phyloP scores from a whole-genome alignment of 2,329 filamentous ascomycete genomes.

The Monosporascus sp. region DNA sequence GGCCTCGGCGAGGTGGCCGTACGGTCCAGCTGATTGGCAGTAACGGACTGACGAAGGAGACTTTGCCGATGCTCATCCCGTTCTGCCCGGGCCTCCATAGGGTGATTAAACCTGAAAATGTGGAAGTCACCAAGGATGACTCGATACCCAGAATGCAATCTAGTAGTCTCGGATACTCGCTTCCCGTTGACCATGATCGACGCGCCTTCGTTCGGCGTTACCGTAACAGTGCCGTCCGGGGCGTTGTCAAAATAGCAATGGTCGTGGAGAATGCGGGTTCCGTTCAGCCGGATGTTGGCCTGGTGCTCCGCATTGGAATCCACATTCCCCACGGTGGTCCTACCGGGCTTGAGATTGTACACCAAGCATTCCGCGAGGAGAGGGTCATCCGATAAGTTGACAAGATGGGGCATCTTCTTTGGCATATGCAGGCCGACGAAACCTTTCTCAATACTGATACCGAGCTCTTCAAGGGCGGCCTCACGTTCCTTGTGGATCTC shows the following conservation, averaged over 20 bases:
- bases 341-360: slow-evolving; percentile 95
- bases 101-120: slow-evolving; percentile 97
- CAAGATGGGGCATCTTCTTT: slow-evolving; percentile 98
- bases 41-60: slow-evolving; percentile 76
- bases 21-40: slow-evolving; percentile 54
- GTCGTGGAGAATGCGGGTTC: slow-evolving; percentile 83
- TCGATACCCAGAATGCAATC: slow-evolving; percentile 85
- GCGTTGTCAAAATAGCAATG: slow-evolving; percentile 91
- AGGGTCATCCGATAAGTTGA: slow-evolving; percentile 94
- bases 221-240: slow-evolving; percentile 82
- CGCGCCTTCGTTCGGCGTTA: slow-evolving; percentile 84
- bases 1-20: slow-evolving; percentile 54
- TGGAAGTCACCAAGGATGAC: slow-evolving; percentile 97
- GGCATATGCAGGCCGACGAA: slow-evolving; percentile 93
- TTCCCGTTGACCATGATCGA: slow-evolving; percentile 98
- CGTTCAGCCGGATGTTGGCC: slow-evolving; percentile 89
- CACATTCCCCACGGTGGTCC: slow-evolving; percentile 89
- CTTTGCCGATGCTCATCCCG: slow-evolving; percentile 81
- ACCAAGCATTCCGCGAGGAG: slow-evolving; percentile 92
- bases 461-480: slow-evolving; percentile 87
- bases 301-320: slow-evolving; percentile 70
- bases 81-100: slow-evolving; percentile 90
- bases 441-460: slow-evolving; percentile 98
- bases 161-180: slow-evolving; percentile 77
- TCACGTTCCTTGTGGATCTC: slow-evolving; percentile 97